phyloP scores from a whole-genome alignment of 176 grass and related monocot species.

The Coix lacrymajobi region DNA sequence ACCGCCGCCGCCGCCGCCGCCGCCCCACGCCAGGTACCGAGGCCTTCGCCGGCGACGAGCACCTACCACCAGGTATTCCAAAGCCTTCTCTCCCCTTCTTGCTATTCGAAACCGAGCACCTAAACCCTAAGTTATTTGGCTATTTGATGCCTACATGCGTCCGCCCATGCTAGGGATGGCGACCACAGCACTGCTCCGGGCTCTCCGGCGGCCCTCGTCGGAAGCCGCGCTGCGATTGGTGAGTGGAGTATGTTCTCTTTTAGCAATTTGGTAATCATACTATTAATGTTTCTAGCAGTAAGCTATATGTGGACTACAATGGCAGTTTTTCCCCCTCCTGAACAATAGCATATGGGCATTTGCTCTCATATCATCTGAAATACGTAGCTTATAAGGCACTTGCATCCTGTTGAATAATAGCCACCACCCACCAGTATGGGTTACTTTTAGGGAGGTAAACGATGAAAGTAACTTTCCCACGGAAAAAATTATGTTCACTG shows the following conservation, averaged over 20 bases:
- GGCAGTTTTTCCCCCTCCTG: not conserved
- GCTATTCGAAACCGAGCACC: not conserved
- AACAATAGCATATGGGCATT: not conserved
- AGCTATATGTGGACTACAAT: not conserved
- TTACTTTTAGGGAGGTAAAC: not conserved
- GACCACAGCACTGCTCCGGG: slow-evolving; percentile 45
- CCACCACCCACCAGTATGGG: not conserved
- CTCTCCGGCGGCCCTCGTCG: slow-evolving; percentile 39
- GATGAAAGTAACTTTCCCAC: not conserved
- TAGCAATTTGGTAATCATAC: not conserved
- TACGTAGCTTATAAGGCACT: not conserved
- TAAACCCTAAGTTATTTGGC: not conserved
- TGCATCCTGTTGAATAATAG: not conserved
- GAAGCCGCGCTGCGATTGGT: slow-evolving; percentile 42
- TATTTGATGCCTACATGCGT: not conserved
- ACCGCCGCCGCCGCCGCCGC: not conserved
- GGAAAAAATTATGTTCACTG: not conserved
- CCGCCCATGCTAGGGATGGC: slow-evolving; percentile 28
- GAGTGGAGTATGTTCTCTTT: not conserved
- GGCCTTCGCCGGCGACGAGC: not conserved
- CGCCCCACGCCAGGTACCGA: not conserved
- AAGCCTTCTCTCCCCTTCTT: not conserved
- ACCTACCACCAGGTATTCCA: not conserved
- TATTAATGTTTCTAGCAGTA: not conserved
- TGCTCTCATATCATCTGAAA: not conserved